A percentile compares a stretch with the other conserved stretches of the same genome.
These are phyloP conservation scores for Gossypium mustelinum DNA, from an alignment of 345 rosid species.

Conservation along the genomic window DNA sequence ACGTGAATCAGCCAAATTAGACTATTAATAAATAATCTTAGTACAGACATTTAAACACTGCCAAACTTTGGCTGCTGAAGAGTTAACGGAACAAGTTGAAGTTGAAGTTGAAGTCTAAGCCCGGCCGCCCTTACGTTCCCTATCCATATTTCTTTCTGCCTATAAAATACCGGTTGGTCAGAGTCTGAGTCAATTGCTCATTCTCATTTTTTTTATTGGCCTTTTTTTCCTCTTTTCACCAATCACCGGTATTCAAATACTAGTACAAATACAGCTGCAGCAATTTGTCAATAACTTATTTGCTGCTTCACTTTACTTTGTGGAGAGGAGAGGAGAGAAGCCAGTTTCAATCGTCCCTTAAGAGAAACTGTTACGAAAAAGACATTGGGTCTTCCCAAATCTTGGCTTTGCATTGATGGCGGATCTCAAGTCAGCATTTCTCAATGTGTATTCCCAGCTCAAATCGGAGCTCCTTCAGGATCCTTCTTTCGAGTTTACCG, in stretches of 20 bases:
- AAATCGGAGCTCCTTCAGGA: conserved; percentile 76
- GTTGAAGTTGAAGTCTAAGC: not conserved
- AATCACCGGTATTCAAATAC: not conserved
- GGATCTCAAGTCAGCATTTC: conserved; percentile 68
- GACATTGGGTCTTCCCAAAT: not conserved
- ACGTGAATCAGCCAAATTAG: not conserved
- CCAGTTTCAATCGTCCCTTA: not conserved
- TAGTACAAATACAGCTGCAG: not conserved
- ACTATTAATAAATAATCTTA: not conserved
- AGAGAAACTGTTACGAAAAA: not conserved
- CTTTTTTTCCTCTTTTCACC: not conserved
- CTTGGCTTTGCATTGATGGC: conserved; percentile 39
- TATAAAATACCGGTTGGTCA: not conserved
- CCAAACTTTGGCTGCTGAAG: not conserved
- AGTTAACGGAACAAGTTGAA: not conserved
- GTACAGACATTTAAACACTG: not conserved
- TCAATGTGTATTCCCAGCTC: conserved; percentile 48
- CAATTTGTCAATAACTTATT: not conserved
- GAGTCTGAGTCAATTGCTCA: not conserved
- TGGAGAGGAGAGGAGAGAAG: not conserved
- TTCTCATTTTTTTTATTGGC: not conserved
- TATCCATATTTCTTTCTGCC: not conserved
- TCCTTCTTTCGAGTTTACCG: conserved; percentile 75
- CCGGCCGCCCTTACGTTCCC: not conserved
- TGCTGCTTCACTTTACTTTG: not conserved